Conservation (phyloP, 176 grass and related monocot species). For the Oryza glaberrima region DNA sequence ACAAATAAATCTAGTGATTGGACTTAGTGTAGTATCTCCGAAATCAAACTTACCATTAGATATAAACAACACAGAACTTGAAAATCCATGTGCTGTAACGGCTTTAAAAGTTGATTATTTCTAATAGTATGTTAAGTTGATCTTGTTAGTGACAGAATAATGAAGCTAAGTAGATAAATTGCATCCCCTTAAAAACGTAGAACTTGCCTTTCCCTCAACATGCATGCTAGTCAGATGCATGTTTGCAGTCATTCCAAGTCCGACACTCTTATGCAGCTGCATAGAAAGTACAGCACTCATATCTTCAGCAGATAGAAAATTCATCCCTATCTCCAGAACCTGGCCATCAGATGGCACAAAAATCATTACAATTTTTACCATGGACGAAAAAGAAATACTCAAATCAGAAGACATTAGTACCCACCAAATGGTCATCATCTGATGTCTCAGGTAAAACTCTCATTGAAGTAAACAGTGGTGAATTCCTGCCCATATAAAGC, state of each 20-base stretch:
- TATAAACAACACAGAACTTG: not conserved
- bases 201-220: conserved; percentile 91
- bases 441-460: conserved; percentile 82
- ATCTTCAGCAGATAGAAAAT: conserved; percentile 90
- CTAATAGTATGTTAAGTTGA: conserved; percentile 10
- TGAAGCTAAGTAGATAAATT: conserved; percentile 40
- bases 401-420: conserved; percentile 33
- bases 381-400: conserved; percentile 14
- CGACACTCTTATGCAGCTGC: conserved; percentile 73
- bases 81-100: not conserved
- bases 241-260: conserved; percentile 81
- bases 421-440: conserved; percentile 95
- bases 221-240: conserved; percentile 99
- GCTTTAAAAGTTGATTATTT: not conserved
- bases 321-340: conserved; percentile 96
- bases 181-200: conserved; percentile 67
- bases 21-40: not conserved
- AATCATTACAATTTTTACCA: conserved; percentile 20
- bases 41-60: not conserved
- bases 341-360: conserved; percentile 30
- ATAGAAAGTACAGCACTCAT: conserved; percentile 91
- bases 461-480: conserved; percentile 81
- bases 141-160: not conserved
- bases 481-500: conserved; percentile 93
- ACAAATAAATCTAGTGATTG: not conserved